Conservation (phyloP, 1,139 yeast species). For the Ashbya aceris region DNA sequence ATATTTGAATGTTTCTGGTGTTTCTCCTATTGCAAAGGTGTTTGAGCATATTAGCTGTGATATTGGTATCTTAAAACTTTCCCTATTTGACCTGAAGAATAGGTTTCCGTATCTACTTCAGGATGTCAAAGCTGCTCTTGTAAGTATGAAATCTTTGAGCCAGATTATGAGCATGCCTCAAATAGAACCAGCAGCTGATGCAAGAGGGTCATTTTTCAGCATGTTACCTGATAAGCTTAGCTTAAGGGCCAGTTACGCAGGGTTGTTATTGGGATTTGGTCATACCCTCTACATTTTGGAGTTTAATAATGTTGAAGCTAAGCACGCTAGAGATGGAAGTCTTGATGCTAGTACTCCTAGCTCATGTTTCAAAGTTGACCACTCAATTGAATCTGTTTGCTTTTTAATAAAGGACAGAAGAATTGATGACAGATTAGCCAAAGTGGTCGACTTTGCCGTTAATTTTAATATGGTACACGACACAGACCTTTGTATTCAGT, state of each 20-base stretch:
- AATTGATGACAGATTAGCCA: constrained; percentile 32
- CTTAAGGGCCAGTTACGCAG: constrained; percentile 19
- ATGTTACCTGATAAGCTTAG: constrained; percentile 1
- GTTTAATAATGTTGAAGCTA: constrained; percentile 14
- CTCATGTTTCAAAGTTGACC: constrained; percentile 12
- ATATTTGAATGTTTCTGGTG: background rate
- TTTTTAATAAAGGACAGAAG: constrained; percentile 25
- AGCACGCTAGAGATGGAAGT: background rate
- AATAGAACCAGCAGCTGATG: background rate
- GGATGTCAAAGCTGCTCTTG: constrained; percentile 20
- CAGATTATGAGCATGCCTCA: too few species aligned
- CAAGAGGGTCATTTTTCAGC: background rate
- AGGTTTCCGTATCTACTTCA: constrained; percentile 18
- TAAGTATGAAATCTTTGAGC: constrained; percentile 7
- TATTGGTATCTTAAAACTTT: constrained; percentile 18
- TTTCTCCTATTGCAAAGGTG: background rate
- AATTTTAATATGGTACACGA: constrained; percentile 17
- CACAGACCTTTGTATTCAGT: constrained; percentile 27
- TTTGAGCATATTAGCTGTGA: constrained; percentile 6
- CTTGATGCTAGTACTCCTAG: background rate
- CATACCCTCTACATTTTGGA: constrained; percentile 25
- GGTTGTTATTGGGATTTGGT: constrained; percentile 23
- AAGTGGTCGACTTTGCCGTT: constrained; percentile 31
- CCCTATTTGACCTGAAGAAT: constrained; percentile 24
- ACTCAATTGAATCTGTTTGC: constrained; percentile 20